A percentile compares a stretch with the other conserved stretches of the same genome.
Evolutionary conservation across 2,329 filamentous ascomycete species (phyloP).

Genomic region (Bipolaris zeicola): DNA sequence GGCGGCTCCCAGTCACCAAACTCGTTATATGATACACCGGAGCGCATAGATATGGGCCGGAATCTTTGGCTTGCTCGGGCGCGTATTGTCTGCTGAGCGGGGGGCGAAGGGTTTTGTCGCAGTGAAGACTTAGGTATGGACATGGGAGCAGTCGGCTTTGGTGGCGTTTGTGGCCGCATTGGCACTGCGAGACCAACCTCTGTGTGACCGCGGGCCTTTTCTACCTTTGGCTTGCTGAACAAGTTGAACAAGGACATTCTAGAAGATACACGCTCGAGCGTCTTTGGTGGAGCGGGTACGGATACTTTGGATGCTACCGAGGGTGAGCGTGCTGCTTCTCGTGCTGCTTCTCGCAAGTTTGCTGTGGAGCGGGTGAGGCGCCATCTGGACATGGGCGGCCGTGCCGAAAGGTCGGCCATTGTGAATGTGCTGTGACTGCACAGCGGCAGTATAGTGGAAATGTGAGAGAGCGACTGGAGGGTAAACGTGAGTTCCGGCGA

Average conservation of each 20-base stretch:
- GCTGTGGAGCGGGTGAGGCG: constrained; percentile 43
- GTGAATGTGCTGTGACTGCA: constrained; percentile 8
- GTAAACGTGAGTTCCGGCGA: constrained; percentile 3
- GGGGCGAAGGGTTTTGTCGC: constrained; percentile 38
- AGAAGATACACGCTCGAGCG: constrained; percentile 43
- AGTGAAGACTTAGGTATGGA: constrained; percentile 37
- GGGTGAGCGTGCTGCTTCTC: constrained; percentile 22
- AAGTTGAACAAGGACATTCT: constrained; percentile 58
- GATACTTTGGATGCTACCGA: constrained; percentile 12
- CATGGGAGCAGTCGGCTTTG: constrained; percentile 24
- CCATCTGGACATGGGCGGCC: constrained; percentile 39
- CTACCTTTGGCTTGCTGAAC: constrained; percentile 57
- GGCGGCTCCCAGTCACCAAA: constrained; percentile 59
- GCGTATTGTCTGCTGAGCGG: constrained; percentile 37
- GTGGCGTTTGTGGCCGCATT: constrained; percentile 39
- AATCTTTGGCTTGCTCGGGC: constrained; percentile 42
- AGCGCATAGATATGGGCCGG: constrained; percentile 38
- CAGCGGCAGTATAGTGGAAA: constrained; percentile 1
- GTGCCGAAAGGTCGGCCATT: constrained; percentile 25
- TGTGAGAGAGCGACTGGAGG: not conserved
- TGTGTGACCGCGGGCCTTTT: constrained; percentile 54
- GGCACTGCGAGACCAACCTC: constrained; percentile 50
- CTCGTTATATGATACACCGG: constrained; percentile 25
- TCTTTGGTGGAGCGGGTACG: constrained; percentile 26
- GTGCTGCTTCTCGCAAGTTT: constrained; percentile 34